Base-by-base conservation (phyloP, 1,284 basidiomycete genomes). In the Amylostereum areolatum region DNA sequence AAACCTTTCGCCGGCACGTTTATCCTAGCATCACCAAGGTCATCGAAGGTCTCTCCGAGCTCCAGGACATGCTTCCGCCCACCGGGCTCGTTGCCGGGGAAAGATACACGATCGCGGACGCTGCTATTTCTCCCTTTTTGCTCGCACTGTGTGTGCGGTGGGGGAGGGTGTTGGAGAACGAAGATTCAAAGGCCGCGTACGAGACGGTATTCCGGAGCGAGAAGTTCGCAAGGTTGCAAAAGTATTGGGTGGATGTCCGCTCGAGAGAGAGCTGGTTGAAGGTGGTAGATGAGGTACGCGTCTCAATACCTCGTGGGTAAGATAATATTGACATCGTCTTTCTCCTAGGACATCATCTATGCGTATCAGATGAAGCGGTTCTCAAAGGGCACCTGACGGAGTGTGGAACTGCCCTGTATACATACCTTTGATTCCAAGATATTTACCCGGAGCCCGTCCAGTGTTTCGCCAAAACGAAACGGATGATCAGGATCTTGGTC, bases 81-180 rank as follows among this genome's bases (percentile, higher is more conserved):
- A 47, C 51, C 0, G 62, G 61, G 0, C 67, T 61, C 46, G 69
- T 63, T 18, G 57, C 65, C 2, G 71, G 67, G 3, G 59, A 65
- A 28, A 48, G 54, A 25, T 70, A 61, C 47, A 78, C 73, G 32
- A 75, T 73, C 49, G 82, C 80, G 3, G 81, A 83, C 52, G 72
- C 72, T 9, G 74, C 77, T 0, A 59, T 78, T 11, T 65, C 67
- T 5, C 78, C 78, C 2, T 76, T 78, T 65, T 57, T 78, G 29
- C n/a, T n/a, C n/a, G n/a, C n/a, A n/a, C n/a, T n/a, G n/a, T n/a
- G n/a, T n/a, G 71, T 63, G 5, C 64, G 78, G 10, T 54, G 72
- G 34, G 67, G 74, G 29, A 51, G 75, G 2, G 47, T 59, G 18
- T 52, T 75, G 31, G 67, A 66, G 55, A 66, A 75, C 46, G 77